Evolutionary conservation across 129 eudicot genomes (phyloP).

Genomic region (Saposhnikovia divaricata): DNA sequence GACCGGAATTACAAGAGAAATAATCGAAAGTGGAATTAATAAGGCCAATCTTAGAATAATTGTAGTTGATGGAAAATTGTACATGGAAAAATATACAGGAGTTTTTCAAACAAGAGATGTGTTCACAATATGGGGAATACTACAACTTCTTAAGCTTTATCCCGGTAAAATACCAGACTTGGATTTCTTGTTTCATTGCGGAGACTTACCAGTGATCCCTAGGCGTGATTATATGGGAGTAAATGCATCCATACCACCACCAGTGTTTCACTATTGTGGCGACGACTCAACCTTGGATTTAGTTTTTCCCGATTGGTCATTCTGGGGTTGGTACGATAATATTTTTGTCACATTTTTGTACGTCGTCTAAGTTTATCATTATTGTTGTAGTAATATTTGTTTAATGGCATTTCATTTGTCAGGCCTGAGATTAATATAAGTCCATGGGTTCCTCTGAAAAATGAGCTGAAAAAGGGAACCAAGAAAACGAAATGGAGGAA

Average conservation of each 20-base stretch:
- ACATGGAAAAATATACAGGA: conserved; percentile 27
- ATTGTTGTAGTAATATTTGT: background rate
- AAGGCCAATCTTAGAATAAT: conserved; percentile 39
- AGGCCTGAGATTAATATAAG: background rate
- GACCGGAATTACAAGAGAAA: conserved; percentile 41
- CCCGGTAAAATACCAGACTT: conserved; percentile 50
- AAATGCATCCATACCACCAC: conserved; percentile 31
- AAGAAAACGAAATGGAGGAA: conserved; percentile 4
- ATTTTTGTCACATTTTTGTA: background rate
- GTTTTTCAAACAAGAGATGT: conserved; percentile 56
- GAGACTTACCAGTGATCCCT: conserved; percentile 37
- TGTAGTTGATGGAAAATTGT: conserved; percentile 36
- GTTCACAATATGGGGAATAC: conserved; percentile 48
- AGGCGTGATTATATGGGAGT: conserved; percentile 20
- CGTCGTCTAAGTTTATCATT: background rate
- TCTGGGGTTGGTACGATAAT: conserved; percentile 58
- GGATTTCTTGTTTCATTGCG: conserved; percentile 49
- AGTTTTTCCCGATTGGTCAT: conserved; percentile 62
- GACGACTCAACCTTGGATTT: conserved; percentile 45
- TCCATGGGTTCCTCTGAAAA: conserved; percentile 3
- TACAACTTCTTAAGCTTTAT: conserved; percentile 42
- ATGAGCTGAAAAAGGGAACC: background rate
- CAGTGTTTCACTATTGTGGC: conserved; percentile 49
- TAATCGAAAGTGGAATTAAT: conserved; percentile 33
- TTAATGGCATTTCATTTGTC: background rate